Conservation (phyloP, 2,329 filamentous ascomycete species). For the Didymella arachidicola region DNA sequence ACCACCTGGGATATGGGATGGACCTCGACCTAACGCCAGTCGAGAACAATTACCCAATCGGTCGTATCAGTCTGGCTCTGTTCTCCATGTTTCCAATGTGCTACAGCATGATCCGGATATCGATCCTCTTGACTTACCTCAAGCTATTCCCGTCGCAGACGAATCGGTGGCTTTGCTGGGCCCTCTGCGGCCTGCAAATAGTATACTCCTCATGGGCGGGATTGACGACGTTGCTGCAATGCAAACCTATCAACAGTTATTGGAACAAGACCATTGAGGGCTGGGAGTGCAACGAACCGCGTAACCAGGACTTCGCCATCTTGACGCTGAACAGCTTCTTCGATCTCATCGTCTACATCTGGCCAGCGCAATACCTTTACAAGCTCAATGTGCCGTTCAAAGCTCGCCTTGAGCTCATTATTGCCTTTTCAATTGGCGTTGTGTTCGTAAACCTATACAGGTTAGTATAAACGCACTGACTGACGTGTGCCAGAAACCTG, state of each 20-base stretch:
- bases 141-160: conserved; percentile 24
- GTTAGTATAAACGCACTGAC: background rate
- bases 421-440: conserved; percentile 25
- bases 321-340: conserved; percentile 26
- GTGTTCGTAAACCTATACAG: conserved; percentile 7
- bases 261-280: conserved; percentile 17
- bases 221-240: conserved; percentile 14
- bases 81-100: conserved; percentile 23
- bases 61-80: conserved; percentile 13
- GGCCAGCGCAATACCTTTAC: conserved; percentile 30
- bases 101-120: conserved; percentile 21
- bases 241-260: conserved; percentile 19
- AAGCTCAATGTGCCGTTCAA: conserved; percentile 27
- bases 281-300: conserved; percentile 18
- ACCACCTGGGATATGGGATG: conserved; percentile 14
- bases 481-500: conserved; percentile 12
- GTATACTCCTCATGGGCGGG: conserved; percentile 14
- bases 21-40: conserved; percentile 6
- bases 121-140: conserved; percentile 24
- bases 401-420: conserved; percentile 21
- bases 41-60: conserved; percentile 15
- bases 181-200: conserved; percentile 13
- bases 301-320: conserved; percentile 22
- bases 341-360: conserved; percentile 28
- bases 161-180: conserved; percentile 25